phyloP scores from a whole-genome alignment of 2,329 filamentous ascomycete genomes.

The Bipolaris victoriae region DNA sequence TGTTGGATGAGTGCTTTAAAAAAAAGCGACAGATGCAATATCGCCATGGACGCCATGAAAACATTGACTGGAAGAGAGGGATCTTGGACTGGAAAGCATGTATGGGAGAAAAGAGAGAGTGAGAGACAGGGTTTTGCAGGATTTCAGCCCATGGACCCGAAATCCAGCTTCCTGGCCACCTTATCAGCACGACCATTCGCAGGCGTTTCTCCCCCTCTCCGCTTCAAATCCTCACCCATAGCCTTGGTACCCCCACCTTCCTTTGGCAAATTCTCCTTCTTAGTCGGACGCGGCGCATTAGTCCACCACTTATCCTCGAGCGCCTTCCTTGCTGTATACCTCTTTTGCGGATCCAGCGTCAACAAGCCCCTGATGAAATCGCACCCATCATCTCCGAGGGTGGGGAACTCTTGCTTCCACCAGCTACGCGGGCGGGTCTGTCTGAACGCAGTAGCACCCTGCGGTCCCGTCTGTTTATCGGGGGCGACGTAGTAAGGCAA shows the following conservation, averaged over 20 bases:
- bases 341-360: constrained; percentile 81
- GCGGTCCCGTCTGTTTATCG: constrained; percentile 49
- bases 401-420: constrained; percentile 78
- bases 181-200: constrained; percentile 68
- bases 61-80: too few species aligned
- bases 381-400: constrained; percentile 80
- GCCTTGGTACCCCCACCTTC: constrained; percentile 70
- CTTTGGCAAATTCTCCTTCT: constrained; percentile 83
- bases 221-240: constrained; percentile 81
- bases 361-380: constrained; percentile 88
- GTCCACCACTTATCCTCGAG: constrained; percentile 88
- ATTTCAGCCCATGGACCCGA: constrained; percentile 27
- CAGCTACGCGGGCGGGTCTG: constrained; percentile 72
- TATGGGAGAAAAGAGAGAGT: neutral
- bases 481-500: constrained; percentile 81
- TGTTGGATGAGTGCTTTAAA: neutral
- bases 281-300: constrained; percentile 80
- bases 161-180: constrained; percentile 75
- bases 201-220: constrained; percentile 70
- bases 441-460: constrained; percentile 44
- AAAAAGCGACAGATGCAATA: neutral
- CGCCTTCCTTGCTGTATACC: constrained; percentile 77
- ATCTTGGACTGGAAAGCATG: too few species aligned
- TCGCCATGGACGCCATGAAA: too few species aligned
- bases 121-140: neutral